Percentiles rank a stretch among this genome's conserved stretches.
phyloP scores from a whole-genome alignment of 2,329 filamentous ascomycete genomes.

The Eutypa lata region DNA sequence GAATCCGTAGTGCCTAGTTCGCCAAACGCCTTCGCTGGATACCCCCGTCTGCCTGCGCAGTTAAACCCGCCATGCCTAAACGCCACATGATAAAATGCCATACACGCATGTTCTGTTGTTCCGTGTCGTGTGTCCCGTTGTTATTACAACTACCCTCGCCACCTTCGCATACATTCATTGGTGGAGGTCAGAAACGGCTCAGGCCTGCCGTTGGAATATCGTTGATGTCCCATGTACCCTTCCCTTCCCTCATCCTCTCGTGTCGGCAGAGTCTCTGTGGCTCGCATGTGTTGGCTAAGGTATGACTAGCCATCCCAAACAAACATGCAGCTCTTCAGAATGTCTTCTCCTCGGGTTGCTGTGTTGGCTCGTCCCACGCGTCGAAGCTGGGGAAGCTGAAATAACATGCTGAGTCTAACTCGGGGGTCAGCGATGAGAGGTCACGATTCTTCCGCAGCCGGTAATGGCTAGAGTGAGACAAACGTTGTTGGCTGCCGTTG shows the following conservation, averaged over 20 bases:
- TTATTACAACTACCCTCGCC: no score
- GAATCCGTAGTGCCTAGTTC: not conserved
- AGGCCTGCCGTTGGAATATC: no score
- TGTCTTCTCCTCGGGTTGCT: constrained; percentile 37
- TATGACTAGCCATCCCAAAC: no score
- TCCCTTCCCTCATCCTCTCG: no score
- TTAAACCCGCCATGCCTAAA: not conserved
- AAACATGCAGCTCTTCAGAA: constrained; percentile 19
- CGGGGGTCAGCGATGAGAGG: constrained; percentile 10
- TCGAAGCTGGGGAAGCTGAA: constrained; percentile 75
- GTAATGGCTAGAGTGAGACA: constrained; percentile 6
- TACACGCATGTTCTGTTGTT: not conserved
- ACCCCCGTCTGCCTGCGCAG: not conserved
- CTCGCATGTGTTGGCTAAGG: no score
- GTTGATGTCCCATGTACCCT: no score
- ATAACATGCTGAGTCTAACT: constrained; percentile 51
- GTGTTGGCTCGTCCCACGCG: constrained; percentile 54
- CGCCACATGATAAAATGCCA: not conserved
- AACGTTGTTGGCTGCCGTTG: constrained; percentile 20
- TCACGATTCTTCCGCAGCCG: not conserved
- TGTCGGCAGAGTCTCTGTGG: no score
- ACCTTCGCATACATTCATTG: no score
- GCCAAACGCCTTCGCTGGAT: not conserved
- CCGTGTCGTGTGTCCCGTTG: not conserved
- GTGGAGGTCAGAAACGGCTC: constrained; percentile 9